Percentiles rank a stretch among this genome's conserved stretches.
These are phyloP conservation scores for Thuidium tamariscinum DNA, from an alignment of 225 moss, liverwort and hornwort genomes.

Conservation along the genomic window DNA sequence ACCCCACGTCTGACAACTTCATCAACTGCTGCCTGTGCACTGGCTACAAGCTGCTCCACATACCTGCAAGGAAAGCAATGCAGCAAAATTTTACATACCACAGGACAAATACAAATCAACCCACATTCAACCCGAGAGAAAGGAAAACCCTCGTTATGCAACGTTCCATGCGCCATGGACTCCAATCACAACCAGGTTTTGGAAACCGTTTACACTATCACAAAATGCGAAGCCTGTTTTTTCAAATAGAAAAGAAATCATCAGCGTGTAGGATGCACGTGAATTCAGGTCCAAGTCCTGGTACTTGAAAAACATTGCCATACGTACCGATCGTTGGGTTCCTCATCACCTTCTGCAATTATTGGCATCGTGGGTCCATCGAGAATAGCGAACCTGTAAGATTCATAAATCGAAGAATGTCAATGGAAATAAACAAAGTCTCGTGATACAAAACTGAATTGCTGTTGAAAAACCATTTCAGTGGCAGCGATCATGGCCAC, in stretches of 20 bases:
- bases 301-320: background rate
- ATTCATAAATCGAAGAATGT: background rate
- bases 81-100: background rate
- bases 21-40: constrained; percentile 90
- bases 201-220: background rate
- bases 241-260: background rate
- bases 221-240: background rate
- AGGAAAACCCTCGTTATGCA: background rate
- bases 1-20: constrained; percentile 93
- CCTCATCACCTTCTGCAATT: constrained; percentile 95
- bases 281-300: background rate
- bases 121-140: background rate
- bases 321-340: constrained; percentile 93
- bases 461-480: background rate
- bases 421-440: background rate
- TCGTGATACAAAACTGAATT: background rate
- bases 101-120: background rate
- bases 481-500: background rate
- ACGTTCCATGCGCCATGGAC: background rate
- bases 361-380: constrained; percentile 99
- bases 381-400: constrained; percentile 69
- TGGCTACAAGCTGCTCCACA: constrained; percentile 92
- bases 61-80: constrained; percentile 40
- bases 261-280: background rate
- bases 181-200: background rate